These are phyloP conservation scores for Pseudogymnoascus sp. DNA, from an alignment of 2,329 filamentous ascomycete genomes.

Conservation along the genomic window DNA sequence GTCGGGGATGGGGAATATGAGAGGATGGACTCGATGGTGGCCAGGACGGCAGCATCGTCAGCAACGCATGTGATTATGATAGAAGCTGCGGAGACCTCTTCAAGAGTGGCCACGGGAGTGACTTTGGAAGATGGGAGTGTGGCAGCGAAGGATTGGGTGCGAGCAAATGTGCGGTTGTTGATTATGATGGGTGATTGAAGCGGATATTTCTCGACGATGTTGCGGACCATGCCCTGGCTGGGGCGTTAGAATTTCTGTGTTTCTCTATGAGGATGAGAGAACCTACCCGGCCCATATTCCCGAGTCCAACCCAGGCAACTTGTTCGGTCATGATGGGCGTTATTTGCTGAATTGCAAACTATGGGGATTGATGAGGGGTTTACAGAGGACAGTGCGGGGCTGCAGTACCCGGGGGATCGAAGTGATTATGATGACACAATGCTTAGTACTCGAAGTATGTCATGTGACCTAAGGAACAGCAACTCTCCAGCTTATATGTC, in stretches of 20 bases:
- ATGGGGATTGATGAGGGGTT: constrained; percentile 4
- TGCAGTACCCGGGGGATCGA: neutral
- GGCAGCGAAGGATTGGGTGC: constrained; percentile 57
- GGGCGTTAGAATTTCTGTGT: constrained; percentile 14
- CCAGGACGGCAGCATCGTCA: constrained; percentile 67
- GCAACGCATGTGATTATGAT: constrained; percentile 78
- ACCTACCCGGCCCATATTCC: constrained; percentile 77
- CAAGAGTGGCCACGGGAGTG: constrained; percentile 58
- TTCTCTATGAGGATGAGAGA: constrained; percentile 17
- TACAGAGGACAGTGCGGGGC: neutral
- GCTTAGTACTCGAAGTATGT: neutral
- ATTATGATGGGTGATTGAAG: constrained; percentile 67
- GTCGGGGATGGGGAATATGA: constrained; percentile 58
- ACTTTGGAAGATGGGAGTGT: constrained; percentile 56
- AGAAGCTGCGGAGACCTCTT: constrained; percentile 62
- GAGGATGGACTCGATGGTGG: constrained; percentile 54
- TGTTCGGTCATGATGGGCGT: constrained; percentile 46
- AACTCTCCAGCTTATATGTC: neutral
- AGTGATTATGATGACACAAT: neutral
- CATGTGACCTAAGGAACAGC: neutral
- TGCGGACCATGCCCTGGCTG: constrained; percentile 71
- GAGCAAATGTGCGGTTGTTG: constrained; percentile 70
- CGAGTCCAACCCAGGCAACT: constrained; percentile 74
- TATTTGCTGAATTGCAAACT: neutral
- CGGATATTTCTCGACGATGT: constrained; percentile 70